phyloP scores from a whole-genome alignment of 2,329 filamentous ascomycete genomes.

The Colletotrichum lentis region DNA sequence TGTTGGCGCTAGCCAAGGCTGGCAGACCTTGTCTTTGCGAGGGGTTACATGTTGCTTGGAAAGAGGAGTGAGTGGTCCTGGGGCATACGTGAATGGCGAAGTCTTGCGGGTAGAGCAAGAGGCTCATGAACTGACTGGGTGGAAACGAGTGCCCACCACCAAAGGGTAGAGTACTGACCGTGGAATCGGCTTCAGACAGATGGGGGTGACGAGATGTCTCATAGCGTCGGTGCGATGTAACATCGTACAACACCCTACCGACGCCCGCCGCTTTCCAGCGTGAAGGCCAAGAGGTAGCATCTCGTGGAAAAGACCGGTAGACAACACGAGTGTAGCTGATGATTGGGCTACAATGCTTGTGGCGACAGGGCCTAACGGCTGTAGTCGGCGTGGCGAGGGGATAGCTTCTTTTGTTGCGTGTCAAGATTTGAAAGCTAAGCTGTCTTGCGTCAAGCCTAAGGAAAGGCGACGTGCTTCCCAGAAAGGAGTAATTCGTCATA shows the following conservation, averaged over 20 bases:
- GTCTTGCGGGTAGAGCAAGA: background rate
- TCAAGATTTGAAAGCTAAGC: background rate
- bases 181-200: constrained; percentile 1
- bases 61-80: background rate
- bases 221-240: constrained; percentile 2
- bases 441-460: too few relatives aligned
- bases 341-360: background rate
- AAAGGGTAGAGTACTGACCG: background rate
- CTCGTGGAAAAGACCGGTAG: too few relatives aligned
- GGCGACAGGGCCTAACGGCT: background rate
- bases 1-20: constrained; percentile 2
- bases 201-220: background rate
- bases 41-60: background rate
- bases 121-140: background rate
- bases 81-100: background rate
- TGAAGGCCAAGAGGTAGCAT: background rate
- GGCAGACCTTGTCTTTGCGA: background rate
- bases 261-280: background rate
- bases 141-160: background rate
- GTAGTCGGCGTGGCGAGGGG: background rate
- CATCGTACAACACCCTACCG: background rate
- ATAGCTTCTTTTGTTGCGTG: background rate
- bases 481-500: background rate
- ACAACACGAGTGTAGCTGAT: background rate
- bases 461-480: background rate